Conservation (phyloP, 1,284 basidiomycete species). For the Gymnopus androsaceus region DNA sequence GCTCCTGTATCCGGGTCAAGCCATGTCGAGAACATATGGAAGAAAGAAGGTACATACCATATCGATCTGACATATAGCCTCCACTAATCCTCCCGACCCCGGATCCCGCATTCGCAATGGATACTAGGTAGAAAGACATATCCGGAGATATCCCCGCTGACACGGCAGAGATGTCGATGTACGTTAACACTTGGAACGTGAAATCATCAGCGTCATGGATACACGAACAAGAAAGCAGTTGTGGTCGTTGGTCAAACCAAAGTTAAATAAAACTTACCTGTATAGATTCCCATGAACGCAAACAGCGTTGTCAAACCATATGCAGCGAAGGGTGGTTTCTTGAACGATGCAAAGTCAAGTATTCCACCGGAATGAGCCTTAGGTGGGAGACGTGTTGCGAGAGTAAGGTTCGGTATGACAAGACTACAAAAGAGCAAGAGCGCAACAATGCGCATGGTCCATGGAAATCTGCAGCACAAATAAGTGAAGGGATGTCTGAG, state of each 20-base stretch:
- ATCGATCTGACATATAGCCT: neutral
- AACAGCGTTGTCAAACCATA: neutral
- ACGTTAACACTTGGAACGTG: neutral
- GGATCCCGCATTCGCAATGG: neutral
- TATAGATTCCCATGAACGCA: neutral
- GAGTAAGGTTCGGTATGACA: neutral
- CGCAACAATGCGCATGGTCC: neutral
- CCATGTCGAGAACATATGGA: no score
- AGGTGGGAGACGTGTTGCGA: neutral
- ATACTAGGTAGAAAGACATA: neutral
- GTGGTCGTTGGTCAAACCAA: no score
- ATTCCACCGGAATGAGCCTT: no score
- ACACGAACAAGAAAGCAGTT: no score
- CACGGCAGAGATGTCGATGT: neutral
- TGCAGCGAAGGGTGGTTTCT: no score
- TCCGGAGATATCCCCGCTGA: neutral
- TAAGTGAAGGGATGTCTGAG: neutral
- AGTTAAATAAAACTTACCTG: no score
- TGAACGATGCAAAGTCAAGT: no score
- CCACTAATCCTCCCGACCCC: neutral
- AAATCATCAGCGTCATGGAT: neutral
- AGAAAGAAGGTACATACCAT: neutral
- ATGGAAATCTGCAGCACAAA: neutral
- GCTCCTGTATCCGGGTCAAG: no score
- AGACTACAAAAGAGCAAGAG: neutral